Evolutionary conservation across 1,284 basidiomycete genomes (phyloP).

Genomic region (Caloboletus firmus): DNA sequence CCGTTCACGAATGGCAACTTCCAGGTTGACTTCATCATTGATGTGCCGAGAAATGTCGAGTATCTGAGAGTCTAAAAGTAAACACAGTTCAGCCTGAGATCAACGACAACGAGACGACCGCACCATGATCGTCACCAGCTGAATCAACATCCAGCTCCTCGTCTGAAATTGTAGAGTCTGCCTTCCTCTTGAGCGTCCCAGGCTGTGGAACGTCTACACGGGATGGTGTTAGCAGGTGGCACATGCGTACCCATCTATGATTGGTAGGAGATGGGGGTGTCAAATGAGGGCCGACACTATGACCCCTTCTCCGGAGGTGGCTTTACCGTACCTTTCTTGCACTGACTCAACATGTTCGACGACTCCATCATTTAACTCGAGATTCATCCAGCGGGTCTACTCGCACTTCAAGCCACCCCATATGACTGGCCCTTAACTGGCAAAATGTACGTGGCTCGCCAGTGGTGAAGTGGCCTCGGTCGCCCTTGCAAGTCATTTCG

Average conservation of each 20-base stretch:
- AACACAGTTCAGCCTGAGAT: not conserved
- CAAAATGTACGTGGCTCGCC: not conserved
- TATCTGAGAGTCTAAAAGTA: constrained; percentile 18
- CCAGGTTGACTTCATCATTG: constrained; percentile 58
- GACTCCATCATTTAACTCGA: not conserved
- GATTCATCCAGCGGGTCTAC: not conserved
- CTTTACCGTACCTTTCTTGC: not conserved
- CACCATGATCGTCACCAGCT: constrained; percentile 20
- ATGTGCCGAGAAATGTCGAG: constrained; percentile 24
- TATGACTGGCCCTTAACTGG: not conserved
- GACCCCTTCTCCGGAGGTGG: constrained; percentile 10
- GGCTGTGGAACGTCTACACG: constrained; percentile 17
- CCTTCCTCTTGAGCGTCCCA: constrained; percentile 11
- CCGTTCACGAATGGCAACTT: constrained; percentile 59
- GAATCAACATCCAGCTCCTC: constrained; percentile 13
- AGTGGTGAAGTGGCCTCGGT: not conserved
- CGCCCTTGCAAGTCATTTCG: not conserved
- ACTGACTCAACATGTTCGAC: not conserved
- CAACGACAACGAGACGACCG: constrained; percentile 7
- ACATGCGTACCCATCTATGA: constrained; percentile 29
- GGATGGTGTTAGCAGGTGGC: constrained; percentile 15
- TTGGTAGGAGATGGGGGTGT: constrained; percentile 2
- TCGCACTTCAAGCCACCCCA: not conserved
- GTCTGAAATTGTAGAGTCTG: constrained; percentile 9
- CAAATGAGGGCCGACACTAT: not conserved